Base-by-base conservation (phyloP, 352 stramenopile genomes). In the Globisporangium mamillatum region DNA sequence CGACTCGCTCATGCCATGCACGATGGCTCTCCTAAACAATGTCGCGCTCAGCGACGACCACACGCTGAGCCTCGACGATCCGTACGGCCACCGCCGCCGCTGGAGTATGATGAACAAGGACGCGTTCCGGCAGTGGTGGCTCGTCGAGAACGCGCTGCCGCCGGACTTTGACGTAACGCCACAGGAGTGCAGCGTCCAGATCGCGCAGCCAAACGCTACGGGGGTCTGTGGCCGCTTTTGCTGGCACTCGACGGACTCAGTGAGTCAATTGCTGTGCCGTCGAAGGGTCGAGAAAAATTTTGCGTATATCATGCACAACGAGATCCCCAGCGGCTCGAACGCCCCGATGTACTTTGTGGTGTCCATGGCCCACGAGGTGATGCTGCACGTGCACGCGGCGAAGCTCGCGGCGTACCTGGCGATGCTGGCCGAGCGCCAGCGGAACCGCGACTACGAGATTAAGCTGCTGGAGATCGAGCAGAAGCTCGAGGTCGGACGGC, bases 391-490 rank as follows among this genome's bases (percentile, higher is more conserved):
- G 22, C 68, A 67, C 3, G 75, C 74, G 16, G 76, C 74, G n/a
- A 76, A 75, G 50, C 60, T 91, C 9, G 74, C 75, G 2, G 63
- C 59, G 22, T 88, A 87, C 52, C 64, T 92, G 58, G 71, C 66
- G 8, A 70, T 82, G 64, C 58, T 88, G 1, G 78, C 75, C 6
- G 72, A 85, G 27, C 76, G 74, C 9, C 75, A 74, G n/a, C 72
- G 66, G 36, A 73, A 84, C 36, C 68, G 75, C 36, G 79, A 87
- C 0, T 86, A 88, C 64, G 78, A 88, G 67, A 78, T 67, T 12
- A 86, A 88, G 53, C 66, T 89, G 27, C 54, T 81, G 7, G 78
- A 89, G 68, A 86, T 92, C 36, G 84, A 92, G 58, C 74, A 80
- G 32, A 92, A 88, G 54, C 83, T 92, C 34, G 79, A 88, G 66